Evolutionary conservation across 1,284 basidiomycete species (phyloP).

Genomic region (Somion occarium): DNA sequence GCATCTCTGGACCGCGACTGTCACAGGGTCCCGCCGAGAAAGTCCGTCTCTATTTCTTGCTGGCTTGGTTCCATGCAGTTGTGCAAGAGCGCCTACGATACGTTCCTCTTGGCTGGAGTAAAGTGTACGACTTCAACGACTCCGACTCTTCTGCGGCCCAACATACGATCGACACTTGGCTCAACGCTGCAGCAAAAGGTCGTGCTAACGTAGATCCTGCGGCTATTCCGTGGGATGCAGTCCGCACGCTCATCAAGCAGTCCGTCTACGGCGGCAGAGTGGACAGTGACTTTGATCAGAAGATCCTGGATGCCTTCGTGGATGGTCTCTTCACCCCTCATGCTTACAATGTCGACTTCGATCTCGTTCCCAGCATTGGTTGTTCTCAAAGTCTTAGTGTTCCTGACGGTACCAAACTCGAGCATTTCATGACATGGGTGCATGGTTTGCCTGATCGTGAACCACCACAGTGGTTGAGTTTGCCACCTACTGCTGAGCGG

Average conservation of each 20-base stretch:
- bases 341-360: slow-evolving; percentile 91
- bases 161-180: slow-evolving; percentile 88
- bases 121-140: slow-evolving; percentile 96
- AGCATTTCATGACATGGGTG: slow-evolving; percentile 88
- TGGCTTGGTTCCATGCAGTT: slow-evolving; percentile 98
- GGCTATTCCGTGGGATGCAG: slow-evolving; percentile 88
- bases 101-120: slow-evolving; percentile 92
- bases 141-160: slow-evolving; percentile 94
- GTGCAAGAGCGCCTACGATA: slow-evolving; percentile 95
- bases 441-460: slow-evolving; percentile 83
- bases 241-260: slow-evolving; percentile 88
- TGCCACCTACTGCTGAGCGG: slow-evolving; percentile 86
- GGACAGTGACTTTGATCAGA: slow-evolving; percentile 93
- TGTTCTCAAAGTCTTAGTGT: slow-evolving; percentile 59
- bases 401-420: slow-evolving; percentile 88
- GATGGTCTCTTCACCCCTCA: slow-evolving; percentile 81
- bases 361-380: slow-evolving; percentile 69
- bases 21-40: slow-evolving; percentile 88
- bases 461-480: slow-evolving; percentile 88
- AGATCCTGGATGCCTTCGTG: slow-evolving; percentile 87
- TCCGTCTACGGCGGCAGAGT: slow-evolving; percentile 92
- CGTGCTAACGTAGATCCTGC: slow-evolving; percentile 88
- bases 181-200: slow-evolving; percentile 76
- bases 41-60: slow-evolving; percentile 84
- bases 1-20: slow-evolving; percentile 66